Base-by-base conservation (phyloP, 192 early-diverging fungal species). In the Entomortierella chlamydospora region DNA sequence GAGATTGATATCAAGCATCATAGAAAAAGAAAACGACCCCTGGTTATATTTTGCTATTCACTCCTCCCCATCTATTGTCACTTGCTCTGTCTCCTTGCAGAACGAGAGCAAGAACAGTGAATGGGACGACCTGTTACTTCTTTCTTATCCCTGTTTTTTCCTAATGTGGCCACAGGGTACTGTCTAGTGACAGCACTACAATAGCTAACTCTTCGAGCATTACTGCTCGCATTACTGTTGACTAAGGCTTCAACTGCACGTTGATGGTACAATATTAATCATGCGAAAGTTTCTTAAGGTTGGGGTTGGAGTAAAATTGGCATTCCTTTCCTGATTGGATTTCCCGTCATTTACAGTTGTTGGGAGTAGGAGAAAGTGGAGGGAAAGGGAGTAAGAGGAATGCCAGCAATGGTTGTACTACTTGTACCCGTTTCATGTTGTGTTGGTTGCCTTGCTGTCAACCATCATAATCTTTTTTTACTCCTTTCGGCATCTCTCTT, bases 261-360 rank as follows among this genome's bases (percentile, higher is more conserved):
- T n/a, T n/a, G n/a, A n/a, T n/a, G n/a, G n/a, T n/a, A n/a, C n/a
- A n/a, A n/a, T n/a, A n/a, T n/a, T n/a, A n/a, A n/a, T n/a, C n/a
- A n/a, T n/a, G n/a, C n/a, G n/a, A n/a, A n/a, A n/a, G n/a, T n/a
- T n/a, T n/a, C n/a, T n/a, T n/a, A n/a, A n/a, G 2, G 55, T 57
- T 57, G 55, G 55, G 55, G 55, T 57, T 31, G 52, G 10, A 37
- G 4, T 7, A 51, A 51, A 51, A 51, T 13, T 6, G 20, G 4
- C 15, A 54, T 20, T 54, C 30, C 42, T 43, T 33, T 30, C 30
- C 34, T 61, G 42, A 61, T 61, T 47, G 60, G 45, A 31, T 23
- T 13, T 61, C 42, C 60, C 60, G 45, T 50, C 60, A 57, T 61
- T 60, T 60, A 43, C 58, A 60, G 60, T 61, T 47, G 60, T 61